Base-by-base conservation (phyloP, 306 rosid genomes). In the Gynostemma pentaphyllum region DNA sequence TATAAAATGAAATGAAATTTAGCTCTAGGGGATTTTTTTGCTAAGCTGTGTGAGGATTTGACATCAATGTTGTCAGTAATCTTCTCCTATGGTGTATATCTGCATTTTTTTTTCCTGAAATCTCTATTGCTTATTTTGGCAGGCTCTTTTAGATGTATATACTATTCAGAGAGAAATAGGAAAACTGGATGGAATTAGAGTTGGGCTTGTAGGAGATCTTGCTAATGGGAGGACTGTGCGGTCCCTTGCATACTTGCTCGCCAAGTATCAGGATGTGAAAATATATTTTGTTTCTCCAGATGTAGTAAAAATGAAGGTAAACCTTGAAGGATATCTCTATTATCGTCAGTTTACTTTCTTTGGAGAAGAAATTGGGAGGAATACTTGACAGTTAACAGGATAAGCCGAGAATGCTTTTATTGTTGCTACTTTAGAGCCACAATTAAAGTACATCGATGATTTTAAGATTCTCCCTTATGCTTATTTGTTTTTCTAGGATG, bases 211-310 rank as follows among this genome's bases (percentile, higher is more conserved):
- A 30, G 95, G 97, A 68, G 97, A 85, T 75, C 95, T 87, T 70
- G 90, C 95, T 7, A 87, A 83, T 34, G 97, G 95, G 47, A 87
- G 97, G 77, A 87, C 97, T 4, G 94, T 87, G 48, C 90, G 89
- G 34, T 90, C 97, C 10, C 79, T 90, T 57, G 95, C 95, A 23
- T 90, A 83, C 79, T 76, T 90, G 84, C 96, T 87, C 16, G 80
- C 90, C 26, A 90, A 79, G 76, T 90, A 83, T 79, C 56, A 70
- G 18, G 81, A 87, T 75, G 90, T 90, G 70, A 81, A 83, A 71
- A 73, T 90, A 41, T 83, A 74, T 79, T 80, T 85, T 67, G 90
- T 90, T 67, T 82, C 90, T 67, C 97, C 95, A 9, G 84, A 83
- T 57, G 85, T 80, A 26, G 90, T 90, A 3, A 83, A 90, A 72